phyloP scores from a whole-genome alignment of 108 stramenopile genomes.

The Cyclostephanos tholiformis region DNA sequence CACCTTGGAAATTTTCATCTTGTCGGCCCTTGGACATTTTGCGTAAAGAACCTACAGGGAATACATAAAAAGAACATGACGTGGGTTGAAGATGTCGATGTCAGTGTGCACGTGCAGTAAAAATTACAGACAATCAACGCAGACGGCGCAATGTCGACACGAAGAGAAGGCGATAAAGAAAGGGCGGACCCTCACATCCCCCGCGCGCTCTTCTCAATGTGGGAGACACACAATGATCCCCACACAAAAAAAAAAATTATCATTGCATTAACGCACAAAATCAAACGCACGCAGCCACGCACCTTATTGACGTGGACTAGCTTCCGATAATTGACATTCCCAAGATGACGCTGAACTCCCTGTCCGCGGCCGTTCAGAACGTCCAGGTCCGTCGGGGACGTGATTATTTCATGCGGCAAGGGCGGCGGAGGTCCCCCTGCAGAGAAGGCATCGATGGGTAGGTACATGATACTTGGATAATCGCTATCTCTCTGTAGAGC shows the following conservation, averaged over 20 bases:
- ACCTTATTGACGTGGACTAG: conserved; percentile 23
- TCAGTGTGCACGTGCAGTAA: neutral
- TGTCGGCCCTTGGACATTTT: conserved; percentile 9
- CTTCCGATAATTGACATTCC: conserved; percentile 28
- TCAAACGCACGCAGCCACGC: neutral
- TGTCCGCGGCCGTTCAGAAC: conserved; percentile 30
- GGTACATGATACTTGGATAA: neutral
- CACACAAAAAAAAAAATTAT: neutral
- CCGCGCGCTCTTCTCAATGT: too few relatives aligned
- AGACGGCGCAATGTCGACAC: neutral
- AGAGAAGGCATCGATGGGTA: neutral
- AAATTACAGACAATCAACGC: neutral
- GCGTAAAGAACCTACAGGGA: conserved; percentile 14
- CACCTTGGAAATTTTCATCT: conserved; percentile 31
- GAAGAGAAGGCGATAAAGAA: too few relatives aligned
- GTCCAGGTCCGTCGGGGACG: neutral
- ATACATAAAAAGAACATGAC: neutral
- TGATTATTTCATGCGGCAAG: neutral
- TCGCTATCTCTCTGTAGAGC: too few relatives aligned
- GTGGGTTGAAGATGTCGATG: neutral
- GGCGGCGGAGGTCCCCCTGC: neutral
- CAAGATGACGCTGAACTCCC: conserved; percentile 30
- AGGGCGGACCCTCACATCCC: too few relatives aligned
- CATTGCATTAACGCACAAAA: neutral
- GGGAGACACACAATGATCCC: neutral